Evolutionary conservation across 257 asterid genomes (phyloP), one percentile per base, ranked within the genome.

Genomic region (Gentiana dahurica): DNA sequence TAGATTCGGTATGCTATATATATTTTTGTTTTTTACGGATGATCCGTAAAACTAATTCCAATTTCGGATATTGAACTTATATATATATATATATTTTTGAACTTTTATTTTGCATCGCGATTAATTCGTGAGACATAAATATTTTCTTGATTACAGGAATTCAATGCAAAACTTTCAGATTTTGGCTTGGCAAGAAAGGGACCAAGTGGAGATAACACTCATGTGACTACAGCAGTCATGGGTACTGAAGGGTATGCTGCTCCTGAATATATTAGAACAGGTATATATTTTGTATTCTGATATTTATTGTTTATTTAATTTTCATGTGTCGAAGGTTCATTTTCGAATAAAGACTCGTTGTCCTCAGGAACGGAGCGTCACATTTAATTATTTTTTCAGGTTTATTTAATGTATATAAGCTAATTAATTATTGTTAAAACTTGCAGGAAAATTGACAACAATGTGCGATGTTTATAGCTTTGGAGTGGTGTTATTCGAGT

Each of bases 241-340:
- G 97, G 97, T 4, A 89, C 97, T 15, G 87, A 81, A 24, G 97
- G 97, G 48, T 89, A 89, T 1, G 92, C 92, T 3, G 97, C 97
- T 49, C 97, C 97, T 0, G 97, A 89, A 64, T 89, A 89, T 61
- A 50, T 89, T 58, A 83, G 81, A 94, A 81, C 95, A 54, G 95
- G 97, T 83, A 63, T 51, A 32, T 32, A 36, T 13, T n/a, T 35
- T 13, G 2, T 8, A 32, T 41, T 41, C 9, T 41, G 8, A 41
- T 7, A 5, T 4, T 41, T 10, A 5, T 4, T 41, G 46, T 39
- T 8, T 1, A 1, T 41, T 41, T 41, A 41, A 10, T 41, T 2
- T 41, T 24, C 1, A 1, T 24, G 24, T 24, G 24, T 24, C 24
- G 24, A 1, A 24, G 24, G 24, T 24, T 24, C 24, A 24, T 24